Conservation (phyloP, 1,284 basidiomycete genomes). For the Microbotryomycetes sp. region DNA sequence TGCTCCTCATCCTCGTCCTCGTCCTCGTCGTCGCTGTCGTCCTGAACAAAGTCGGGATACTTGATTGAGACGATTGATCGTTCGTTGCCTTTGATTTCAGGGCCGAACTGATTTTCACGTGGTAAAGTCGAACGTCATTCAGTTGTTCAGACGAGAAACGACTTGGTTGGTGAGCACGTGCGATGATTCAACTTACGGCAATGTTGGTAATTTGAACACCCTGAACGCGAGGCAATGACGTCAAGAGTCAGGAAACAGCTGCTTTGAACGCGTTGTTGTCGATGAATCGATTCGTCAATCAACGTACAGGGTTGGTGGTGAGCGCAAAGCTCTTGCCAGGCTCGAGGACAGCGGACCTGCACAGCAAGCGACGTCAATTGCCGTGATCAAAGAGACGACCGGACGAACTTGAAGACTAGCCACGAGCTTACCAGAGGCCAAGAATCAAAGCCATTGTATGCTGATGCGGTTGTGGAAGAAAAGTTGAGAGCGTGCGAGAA, state of each 20-base stretch:
- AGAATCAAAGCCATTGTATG: constrained; percentile 26
- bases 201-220: constrained; percentile 35
- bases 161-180: background rate
- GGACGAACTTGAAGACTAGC: background rate
- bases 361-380: background rate
- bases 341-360: constrained; percentile 33
- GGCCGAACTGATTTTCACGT: constrained; percentile 23
- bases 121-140: background rate
- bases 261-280: background rate
- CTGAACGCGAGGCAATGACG: background rate
- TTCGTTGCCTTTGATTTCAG: constrained; percentile 30
- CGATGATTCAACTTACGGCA: constrained; percentile 16
- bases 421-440: constrained; percentile 29
- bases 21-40: constrained; percentile 44
- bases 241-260: background rate
- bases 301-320: constrained; percentile 19
- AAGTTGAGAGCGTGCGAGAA: background rate
- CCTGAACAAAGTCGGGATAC: constrained; percentile 37
- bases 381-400: background rate
- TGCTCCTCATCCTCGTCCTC: constrained; percentile 49
- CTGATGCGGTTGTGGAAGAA: background rate
- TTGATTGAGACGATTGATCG: constrained; percentile 67
- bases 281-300: background rate
- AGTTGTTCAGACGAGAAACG: no score
- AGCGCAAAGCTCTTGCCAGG: constrained; percentile 31